A percentile compares a stretch with the other conserved stretches of the same genome.
phyloP scores from a whole-genome alignment of 306 rosid genomes.

The Glycine tomentella region DNA sequence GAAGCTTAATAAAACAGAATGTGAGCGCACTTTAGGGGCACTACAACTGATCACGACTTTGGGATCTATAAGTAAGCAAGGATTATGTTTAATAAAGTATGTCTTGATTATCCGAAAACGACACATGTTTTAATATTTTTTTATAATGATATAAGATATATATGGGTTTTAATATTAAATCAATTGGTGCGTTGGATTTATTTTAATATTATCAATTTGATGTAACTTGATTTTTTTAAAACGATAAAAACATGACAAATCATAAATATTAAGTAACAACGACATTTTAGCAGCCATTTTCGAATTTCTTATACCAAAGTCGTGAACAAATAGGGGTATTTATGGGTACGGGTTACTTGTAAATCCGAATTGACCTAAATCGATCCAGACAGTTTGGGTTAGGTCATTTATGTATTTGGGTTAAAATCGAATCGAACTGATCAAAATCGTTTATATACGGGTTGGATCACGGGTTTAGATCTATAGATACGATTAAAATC shows the following conservation, averaged over 20 bases:
- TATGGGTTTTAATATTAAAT: neutral
- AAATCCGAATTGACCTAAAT: too few species aligned
- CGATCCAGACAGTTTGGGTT: too few species aligned
- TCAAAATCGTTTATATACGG: too few species aligned
- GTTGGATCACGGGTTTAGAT: too few species aligned
- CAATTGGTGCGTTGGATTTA: neutral
- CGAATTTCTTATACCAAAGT: neutral
- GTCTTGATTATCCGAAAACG: slow-evolving; percentile 41
- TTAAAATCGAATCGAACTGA: too few species aligned
- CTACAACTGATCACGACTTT: slow-evolving; percentile 38
- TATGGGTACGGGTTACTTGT: too few species aligned
- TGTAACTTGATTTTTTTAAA: neutral
- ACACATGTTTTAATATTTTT: neutral
- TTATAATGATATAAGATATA: neutral
- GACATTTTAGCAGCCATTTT: neutral
- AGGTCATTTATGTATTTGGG: too few species aligned
- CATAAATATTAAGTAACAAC: neutral
- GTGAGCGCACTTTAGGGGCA: slow-evolving; percentile 48
- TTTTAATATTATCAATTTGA: neutral
- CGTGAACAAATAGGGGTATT: neutral
- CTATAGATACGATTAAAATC: too few species aligned
- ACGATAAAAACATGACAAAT: neutral
- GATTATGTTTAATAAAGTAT: slow-evolving; percentile 43
- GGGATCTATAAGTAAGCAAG: slow-evolving; percentile 42
- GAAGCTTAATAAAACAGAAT: slow-evolving; percentile 33